phyloP scores from a whole-genome alignment of 345 rosid species.

The Bretschneidera sinensis region DNA sequence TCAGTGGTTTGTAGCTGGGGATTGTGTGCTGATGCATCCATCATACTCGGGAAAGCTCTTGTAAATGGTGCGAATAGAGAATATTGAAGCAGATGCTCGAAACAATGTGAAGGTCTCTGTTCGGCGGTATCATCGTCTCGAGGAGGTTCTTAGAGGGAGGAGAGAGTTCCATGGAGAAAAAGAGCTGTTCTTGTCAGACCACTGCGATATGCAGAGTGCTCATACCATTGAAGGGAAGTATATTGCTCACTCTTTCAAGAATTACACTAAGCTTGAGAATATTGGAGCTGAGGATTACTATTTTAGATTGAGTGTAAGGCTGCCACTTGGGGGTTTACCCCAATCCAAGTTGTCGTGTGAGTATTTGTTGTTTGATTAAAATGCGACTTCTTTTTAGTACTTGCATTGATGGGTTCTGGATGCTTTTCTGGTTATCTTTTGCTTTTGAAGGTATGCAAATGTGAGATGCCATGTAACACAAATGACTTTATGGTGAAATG shows the following conservation, averaged over 20 bases:
- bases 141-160: conserved; percentile 79
- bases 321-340: conserved; percentile 73
- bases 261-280: conserved; percentile 69
- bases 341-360: conserved; percentile 90
- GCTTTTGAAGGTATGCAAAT: conserved; percentile 75
- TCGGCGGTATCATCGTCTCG: conserved; percentile 86
- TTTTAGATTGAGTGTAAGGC: conserved; percentile 80
- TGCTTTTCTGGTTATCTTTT: conserved; percentile 9
- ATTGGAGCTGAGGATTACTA: conserved; percentile 80
- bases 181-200: conserved; percentile 89
- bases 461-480: conserved; percentile 93
- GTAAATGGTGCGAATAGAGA: conserved; percentile 73
- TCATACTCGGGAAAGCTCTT: conserved; percentile 65
- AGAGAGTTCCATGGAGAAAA: conserved; percentile 87
- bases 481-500: conserved; percentile 93
- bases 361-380: conserved; percentile 23
- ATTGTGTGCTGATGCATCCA: conserved; percentile 87
- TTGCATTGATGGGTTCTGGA: conserved; percentile 13
- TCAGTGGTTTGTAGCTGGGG: conserved; percentile 45
- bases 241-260: conserved; percentile 68
- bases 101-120: conserved; percentile 67
- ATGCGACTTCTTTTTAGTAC: not conserved
- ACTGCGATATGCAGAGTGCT: conserved; percentile 72
- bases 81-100: conserved; percentile 65
- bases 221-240: conserved; percentile 86